phyloP scores from a whole-genome alignment of 2,329 filamentous ascomycete genomes.

The Metarhizium guizhouense region DNA sequence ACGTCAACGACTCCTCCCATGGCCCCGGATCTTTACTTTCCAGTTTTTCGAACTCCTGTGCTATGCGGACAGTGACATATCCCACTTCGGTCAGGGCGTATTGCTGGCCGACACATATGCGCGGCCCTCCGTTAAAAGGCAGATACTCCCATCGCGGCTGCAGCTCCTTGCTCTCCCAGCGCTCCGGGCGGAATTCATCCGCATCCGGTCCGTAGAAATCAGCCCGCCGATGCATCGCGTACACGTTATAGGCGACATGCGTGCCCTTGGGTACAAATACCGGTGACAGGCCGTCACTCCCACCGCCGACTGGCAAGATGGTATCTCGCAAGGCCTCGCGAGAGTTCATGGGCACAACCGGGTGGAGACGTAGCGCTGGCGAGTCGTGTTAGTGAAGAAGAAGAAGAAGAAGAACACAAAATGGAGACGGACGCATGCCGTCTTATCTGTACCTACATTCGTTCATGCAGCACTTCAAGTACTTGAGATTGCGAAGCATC shows the following conservation, averaged over 20 bases:
- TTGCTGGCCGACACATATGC: slow-evolving; percentile 27
- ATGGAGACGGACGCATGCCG: not conserved
- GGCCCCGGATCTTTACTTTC: slow-evolving; percentile 11
- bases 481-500: slow-evolving; percentile 12
- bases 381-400: not conserved
- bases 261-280: slow-evolving; percentile 39
- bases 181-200: slow-evolving; percentile 30
- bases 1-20: slow-evolving; percentile 11
- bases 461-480: slow-evolving; percentile 13
- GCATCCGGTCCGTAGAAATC: slow-evolving; percentile 30
- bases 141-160: slow-evolving; percentile 32
- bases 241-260: slow-evolving; percentile 29
- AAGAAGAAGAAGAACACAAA: not conserved
- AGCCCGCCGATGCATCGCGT: slow-evolving; percentile 27
- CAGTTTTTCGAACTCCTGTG: slow-evolving; percentile 12
- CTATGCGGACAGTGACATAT: slow-evolving; percentile 15
- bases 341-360: slow-evolving; percentile 37
- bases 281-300: slow-evolving; percentile 32
- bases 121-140: slow-evolving; percentile 37
- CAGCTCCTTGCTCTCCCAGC: slow-evolving; percentile 27
- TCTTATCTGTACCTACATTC: slow-evolving; percentile 9
- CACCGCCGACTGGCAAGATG: slow-evolving; percentile 40
- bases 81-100: slow-evolving; percentile 16
- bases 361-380: slow-evolving; percentile 34
- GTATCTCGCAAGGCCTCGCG: slow-evolving; percentile 38